A percentile compares a stretch with the other conserved stretches of the same genome.
phyloP scores from a whole-genome alignment of 2,329 filamentous ascomycete species.

The Bisporella sp. region DNA sequence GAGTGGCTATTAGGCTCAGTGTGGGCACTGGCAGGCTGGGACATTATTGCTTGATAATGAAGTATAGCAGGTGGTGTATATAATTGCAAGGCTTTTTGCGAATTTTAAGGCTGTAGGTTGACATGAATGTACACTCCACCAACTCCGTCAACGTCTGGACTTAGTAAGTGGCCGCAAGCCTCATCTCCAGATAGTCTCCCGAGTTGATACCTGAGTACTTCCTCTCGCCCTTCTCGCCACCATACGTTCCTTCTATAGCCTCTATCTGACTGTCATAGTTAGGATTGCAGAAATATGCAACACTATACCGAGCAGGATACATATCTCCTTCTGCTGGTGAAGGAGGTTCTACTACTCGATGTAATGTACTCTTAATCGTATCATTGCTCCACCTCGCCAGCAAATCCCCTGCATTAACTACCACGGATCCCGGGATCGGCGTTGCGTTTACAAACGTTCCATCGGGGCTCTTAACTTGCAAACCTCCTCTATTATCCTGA shows the following conservation, averaged over 20 bases:
- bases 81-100: too few relatives aligned
- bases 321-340: conserved; percentile 40
- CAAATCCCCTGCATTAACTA: conserved; percentile 85
- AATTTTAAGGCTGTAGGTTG: too few relatives aligned
- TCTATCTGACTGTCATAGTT: conserved; percentile 57
- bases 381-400: conserved; percentile 87
- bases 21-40: conserved; percentile 14
- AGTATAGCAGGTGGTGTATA: too few relatives aligned
- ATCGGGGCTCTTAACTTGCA: conserved; percentile 58
- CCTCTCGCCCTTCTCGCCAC: conserved; percentile 52
- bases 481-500: conserved; percentile 43
- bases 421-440: conserved; percentile 73
- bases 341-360: conserved; percentile 84
- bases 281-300: conserved; percentile 76
- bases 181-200: conserved; percentile 73
- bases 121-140: neutral
- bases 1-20: conserved; percentile 12
- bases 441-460: conserved; percentile 77
- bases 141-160: neutral
- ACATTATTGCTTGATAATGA: conserved; percentile 3
- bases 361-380: conserved; percentile 81
- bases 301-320: conserved; percentile 75
- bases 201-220: conserved; percentile 75
- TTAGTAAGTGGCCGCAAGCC: conserved; percentile 68
- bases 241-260: conserved; percentile 57